A percentile compares a stretch with the other conserved stretches of the same genome.
Conservation (phyloP, 441 rosid genomes). For the Syzygium malaccense region DNA sequence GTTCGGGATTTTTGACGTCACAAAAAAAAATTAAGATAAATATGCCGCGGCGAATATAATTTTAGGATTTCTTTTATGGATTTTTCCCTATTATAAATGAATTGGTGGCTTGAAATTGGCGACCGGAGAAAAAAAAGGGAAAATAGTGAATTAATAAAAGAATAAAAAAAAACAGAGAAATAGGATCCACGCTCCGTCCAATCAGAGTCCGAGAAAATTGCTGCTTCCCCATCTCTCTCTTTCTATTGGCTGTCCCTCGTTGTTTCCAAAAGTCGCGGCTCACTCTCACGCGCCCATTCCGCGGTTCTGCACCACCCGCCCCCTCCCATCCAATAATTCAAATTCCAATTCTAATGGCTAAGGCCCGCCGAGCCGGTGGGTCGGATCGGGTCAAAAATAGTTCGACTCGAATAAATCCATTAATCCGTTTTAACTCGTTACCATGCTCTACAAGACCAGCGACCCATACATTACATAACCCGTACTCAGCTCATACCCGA, state of each 20-base stretch:
- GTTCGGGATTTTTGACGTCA: no score
- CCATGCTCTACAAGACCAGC: no score
- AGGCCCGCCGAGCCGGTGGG: fast-evolving
- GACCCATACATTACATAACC: no score
- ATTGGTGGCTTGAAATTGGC: background rate
- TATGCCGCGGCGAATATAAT: no score
- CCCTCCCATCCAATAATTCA: background rate
- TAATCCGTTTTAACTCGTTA: no score
- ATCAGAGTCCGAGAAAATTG: background rate
- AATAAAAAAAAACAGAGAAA: background rate
- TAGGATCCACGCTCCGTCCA: background rate
- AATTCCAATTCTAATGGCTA: no score
- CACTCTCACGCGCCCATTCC: background rate
- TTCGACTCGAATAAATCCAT: no score
- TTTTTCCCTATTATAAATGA: no score
- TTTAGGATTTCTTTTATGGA: no score
- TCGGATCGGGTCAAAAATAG: no score
- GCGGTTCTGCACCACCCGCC: background rate
- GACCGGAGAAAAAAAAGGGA: background rate
- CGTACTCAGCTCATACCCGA: no score
- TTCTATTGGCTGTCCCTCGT: background rate
- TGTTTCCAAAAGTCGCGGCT: background rate
- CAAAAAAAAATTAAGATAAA: no score
- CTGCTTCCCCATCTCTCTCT: background rate
- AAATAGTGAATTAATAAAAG: background rate